Percentiles rank a stretch among this genome's conserved stretches.
Evolutionary conservation across 768 basidiomycete species (phyloP).

Genomic region (Termitomyces titanicus): DNA sequence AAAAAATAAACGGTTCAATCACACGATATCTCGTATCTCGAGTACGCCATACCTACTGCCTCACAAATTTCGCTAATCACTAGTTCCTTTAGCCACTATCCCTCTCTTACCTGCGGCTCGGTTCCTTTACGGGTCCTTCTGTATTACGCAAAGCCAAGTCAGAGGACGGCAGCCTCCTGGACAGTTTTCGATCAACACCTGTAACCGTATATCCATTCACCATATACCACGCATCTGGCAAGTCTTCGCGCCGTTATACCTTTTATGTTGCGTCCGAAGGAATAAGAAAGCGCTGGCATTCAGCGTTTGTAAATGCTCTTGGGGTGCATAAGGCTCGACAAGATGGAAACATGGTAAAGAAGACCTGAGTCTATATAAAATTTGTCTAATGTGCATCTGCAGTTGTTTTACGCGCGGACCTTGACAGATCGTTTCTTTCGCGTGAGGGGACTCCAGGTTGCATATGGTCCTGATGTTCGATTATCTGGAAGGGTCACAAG

Average conservation of each 20-base stretch:
- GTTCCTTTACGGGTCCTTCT: conserved; percentile 52
- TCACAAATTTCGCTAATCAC: not conserved
- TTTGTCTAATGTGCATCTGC: not conserved
- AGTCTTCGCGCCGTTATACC: conserved; percentile 61
- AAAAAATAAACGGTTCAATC: conserved; percentile 39
- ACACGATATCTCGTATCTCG: conserved; percentile 60
- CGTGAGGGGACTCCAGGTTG: conserved; percentile 32
- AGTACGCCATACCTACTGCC: conserved; percentile 36
- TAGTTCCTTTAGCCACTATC: conserved; percentile 63
- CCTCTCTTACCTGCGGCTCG: conserved; percentile 73
- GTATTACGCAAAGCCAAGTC: conserved; percentile 63
- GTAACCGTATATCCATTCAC: conserved; percentile 72
- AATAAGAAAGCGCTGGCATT: conserved; percentile 60
- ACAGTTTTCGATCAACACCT: conserved; percentile 47
- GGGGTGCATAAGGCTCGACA: conserved; percentile 59
- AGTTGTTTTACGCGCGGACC: conserved; percentile 67
- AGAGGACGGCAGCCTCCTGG: conserved; percentile 56
- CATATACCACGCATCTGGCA: conserved; percentile 64
- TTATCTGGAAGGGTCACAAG: conserved; percentile 57
- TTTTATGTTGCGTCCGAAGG: conserved; percentile 61
- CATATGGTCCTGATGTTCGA: conserved; percentile 23
- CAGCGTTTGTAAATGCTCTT: conserved; percentile 56
- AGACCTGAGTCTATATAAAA: not conserved
- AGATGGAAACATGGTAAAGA: conserved; percentile 69
- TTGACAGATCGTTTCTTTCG: conserved; percentile 65